Evolutionary conservation across 75 land plant species (phyloP), one percentile per base, ranked within the genome.

Genomic region (Pinus tabuliformis): DNA sequence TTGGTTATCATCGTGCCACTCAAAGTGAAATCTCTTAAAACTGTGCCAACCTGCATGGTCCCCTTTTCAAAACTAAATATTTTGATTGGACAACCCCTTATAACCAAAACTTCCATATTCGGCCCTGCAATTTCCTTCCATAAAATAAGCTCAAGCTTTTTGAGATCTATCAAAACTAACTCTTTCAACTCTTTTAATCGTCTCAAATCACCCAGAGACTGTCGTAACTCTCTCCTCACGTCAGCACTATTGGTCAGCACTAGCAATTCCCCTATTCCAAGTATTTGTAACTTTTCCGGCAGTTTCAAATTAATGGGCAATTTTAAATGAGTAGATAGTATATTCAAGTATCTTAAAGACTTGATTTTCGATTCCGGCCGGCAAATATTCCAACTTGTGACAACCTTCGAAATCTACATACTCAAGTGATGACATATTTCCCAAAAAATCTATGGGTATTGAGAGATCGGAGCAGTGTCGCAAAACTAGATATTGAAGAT

Each of bases 111-210:
- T 59, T 59, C 7, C n/a, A 59, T 59, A 59, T 59, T 59, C 8
- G 21, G 20, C 61, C 22, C 20, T 59, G n/a, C 61, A n/a, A 59
- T 59, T 17, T 18, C n/a, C 21, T 59, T 22, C 21, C 22, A 21
- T 59, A n/a, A 4, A 1, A 7, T 20, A 5, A 0, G 0, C 4
- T 5, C 4, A 21, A 0, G 9, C 21, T 5, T 5, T 0, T 2
- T 0, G 7, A 20, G 21, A 12, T 1, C 6, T 21, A 20, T 59
- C 7, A 59, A 59, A 16, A 0, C 21, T 24, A 59, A 59, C 20
- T 20, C 8, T 18, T 20, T 20, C 21, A 59, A 59, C 24, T 59
- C 8, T 59, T n/a, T 21, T 12, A 21, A 6, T 4, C 6, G 49
- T 6, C 49, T 42, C 49, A 42, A 42, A 42, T 42, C 7, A 6